Evolutionary conservation across 495 filamentous ascomycete species (phyloP).

Genomic region (Tuber brumale): DNA sequence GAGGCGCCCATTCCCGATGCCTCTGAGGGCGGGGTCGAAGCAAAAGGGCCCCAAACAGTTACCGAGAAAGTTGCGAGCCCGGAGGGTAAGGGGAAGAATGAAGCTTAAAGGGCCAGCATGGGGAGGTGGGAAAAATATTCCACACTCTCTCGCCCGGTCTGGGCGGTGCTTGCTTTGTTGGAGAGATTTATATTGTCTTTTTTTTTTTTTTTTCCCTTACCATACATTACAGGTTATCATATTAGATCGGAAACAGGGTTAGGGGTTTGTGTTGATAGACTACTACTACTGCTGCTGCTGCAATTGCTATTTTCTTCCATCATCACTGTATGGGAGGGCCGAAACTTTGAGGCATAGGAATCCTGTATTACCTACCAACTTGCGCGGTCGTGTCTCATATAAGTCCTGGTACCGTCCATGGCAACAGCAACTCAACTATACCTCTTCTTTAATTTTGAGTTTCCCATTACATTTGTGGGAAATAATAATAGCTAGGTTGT

Average conservation of each 20-base stretch:
- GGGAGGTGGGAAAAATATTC: not conserved
- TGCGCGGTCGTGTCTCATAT: no score
- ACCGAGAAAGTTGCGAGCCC: not conserved
- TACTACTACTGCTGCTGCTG: not conserved
- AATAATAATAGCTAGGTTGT: no score
- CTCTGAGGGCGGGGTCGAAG: not conserved
- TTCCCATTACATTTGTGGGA: no score
- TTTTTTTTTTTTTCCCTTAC: not conserved
- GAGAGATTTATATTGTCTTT: not conserved
- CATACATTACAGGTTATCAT: not conserved
- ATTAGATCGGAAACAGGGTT: conserved; percentile 4
- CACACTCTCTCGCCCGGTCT: not conserved
- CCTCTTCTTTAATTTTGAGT: no score
- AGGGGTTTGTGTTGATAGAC: conserved; percentile 1
- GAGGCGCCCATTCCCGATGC: conserved; percentile 16
- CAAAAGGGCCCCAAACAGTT: conserved; percentile 2
- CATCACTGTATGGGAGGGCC: not conserved
- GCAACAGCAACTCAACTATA: no score
- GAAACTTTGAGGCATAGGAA: not conserved
- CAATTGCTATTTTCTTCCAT: not conserved
- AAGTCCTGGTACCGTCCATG: no score
- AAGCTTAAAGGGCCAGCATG: not conserved
- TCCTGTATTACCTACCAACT: not conserved
- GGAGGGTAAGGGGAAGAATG: conserved; percentile 10
- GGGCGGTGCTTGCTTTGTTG: not conserved